phyloP scores from a whole-genome alignment of 2,329 filamentous ascomycete species.

The Coniochaeta prunicola region DNA sequence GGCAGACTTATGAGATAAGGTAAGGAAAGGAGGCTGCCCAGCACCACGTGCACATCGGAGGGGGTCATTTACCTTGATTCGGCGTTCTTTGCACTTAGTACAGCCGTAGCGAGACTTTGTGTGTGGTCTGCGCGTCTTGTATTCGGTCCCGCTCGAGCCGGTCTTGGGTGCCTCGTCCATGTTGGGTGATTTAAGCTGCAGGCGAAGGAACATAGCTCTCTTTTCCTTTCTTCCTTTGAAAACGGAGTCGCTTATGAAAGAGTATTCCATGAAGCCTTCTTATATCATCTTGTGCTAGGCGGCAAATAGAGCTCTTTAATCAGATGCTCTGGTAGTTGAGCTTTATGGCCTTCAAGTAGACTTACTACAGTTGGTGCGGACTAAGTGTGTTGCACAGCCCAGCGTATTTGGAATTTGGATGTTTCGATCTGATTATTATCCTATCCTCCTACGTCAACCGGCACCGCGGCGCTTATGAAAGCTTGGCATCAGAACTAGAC shows the following conservation, averaged over 20 bases:
- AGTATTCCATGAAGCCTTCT: background rate
- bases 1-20: too few species aligned
- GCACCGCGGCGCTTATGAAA: background rate
- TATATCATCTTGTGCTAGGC: background rate
- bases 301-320: background rate
- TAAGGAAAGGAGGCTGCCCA: background rate
- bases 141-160: background rate
- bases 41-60: background rate
- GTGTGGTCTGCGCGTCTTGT: constrained; percentile 16
- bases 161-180: constrained; percentile 2
- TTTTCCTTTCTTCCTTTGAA: background rate
- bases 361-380: too few species aligned
- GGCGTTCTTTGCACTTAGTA: constrained; percentile 23
- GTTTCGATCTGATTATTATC: background rate
- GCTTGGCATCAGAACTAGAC: background rate
- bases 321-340: too few species aligned
- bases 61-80: constrained; percentile 21
- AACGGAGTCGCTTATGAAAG: background rate
- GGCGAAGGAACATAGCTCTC: background rate
- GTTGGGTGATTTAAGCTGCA: background rate
- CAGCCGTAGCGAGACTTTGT: constrained; percentile 26
- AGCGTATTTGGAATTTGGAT: background rate
- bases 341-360: too few species aligned
- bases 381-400: background rate
- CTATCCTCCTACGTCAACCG: background rate